phyloP scores from a whole-genome alignment of 805 yeast genomes.

The Candida golubevii region DNA sequence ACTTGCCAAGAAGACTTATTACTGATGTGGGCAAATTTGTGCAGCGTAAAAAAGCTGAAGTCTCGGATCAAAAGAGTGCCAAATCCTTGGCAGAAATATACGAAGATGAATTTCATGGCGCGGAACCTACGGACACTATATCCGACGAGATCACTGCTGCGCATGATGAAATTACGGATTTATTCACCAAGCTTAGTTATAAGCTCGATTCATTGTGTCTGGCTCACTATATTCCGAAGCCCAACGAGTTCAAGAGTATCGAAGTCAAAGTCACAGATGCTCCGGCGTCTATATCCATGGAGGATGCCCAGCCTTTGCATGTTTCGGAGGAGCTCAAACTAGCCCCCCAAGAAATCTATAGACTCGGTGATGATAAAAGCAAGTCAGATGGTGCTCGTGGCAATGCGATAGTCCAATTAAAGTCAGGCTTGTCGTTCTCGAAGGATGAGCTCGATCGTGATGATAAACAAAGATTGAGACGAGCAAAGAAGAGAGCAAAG shows the following conservation, averaged over 20 bases:
- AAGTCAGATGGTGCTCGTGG: conserved; percentile 29
- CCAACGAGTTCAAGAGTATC: conserved; percentile 65
- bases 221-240: conserved; percentile 93
- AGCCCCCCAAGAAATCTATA: conserved; percentile 94
- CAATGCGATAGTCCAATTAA: conserved; percentile 57
- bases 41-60: conserved; percentile 48
- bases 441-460: conserved; percentile 79
- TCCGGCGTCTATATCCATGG: conserved; percentile 84
- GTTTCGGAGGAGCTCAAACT: conserved; percentile 66
- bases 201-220: conserved; percentile 86
- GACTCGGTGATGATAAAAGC: conserved; percentile 40
- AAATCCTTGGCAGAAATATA: conserved; percentile 89
- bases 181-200: conserved; percentile 59
- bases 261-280: conserved; percentile 64
- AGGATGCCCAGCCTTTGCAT: conserved; percentile 92
- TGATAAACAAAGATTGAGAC: conserved; percentile 80
- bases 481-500: conserved; percentile 80
- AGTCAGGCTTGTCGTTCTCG: conserved; percentile 75
- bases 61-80: conserved; percentile 77
- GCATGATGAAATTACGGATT: conserved; percentile 70
- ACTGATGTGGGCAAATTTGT: conserved; percentile 60
- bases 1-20: conserved; percentile 68
- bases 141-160: conserved; percentile 64
- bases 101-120: conserved; percentile 71
- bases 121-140: conserved; percentile 42